A percentile compares a stretch with the other conserved stretches of the same genome.
Evolutionary conservation across 345 rosid species (phyloP).

Genomic region (Eucalyptus cloeziana): DNA sequence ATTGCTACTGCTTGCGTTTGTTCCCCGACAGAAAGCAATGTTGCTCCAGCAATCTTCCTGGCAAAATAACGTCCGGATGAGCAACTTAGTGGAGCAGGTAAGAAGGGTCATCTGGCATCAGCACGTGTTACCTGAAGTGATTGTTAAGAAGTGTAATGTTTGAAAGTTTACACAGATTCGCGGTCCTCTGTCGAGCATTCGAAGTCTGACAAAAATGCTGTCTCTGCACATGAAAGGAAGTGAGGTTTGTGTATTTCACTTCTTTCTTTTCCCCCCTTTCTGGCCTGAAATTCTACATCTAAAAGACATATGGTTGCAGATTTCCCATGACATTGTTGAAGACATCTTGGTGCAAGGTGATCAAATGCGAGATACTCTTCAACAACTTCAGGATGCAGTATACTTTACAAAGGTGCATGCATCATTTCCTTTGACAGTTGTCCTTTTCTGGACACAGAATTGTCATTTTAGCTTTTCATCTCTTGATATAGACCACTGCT

Average conservation of each 20-base stretch:
- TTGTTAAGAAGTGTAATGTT: background rate
- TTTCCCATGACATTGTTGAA: conserved; percentile 70
- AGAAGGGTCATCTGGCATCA: background rate
- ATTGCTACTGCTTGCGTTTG: background rate
- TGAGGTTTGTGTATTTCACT: conserved; percentile 38
- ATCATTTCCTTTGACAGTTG: background rate
- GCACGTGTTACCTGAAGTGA: background rate
- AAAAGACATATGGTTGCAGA: conserved; percentile 18
- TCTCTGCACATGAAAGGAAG: conserved; percentile 60
- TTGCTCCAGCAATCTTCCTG: conserved; percentile 82
- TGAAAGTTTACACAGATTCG: conserved; percentile 41
- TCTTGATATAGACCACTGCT: background rate
- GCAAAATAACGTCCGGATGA: conserved; percentile 86
- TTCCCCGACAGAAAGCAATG: conserved; percentile 50
- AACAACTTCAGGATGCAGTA: conserved; percentile 91
- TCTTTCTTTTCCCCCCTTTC: background rate
- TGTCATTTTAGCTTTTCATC: background rate
- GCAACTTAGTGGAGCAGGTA: conserved; percentile 86
- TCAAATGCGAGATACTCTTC: conserved; percentile 52
- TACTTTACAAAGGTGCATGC: conserved; percentile 57
- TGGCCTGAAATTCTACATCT: background rate
- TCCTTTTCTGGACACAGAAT: background rate
- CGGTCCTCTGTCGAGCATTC: conserved; percentile 73
- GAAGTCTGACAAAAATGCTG: conserved; percentile 71
- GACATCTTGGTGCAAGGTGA: conserved; percentile 74